These are phyloP conservation scores for Mycena pura DNA, from an alignment of 768 basidiomycete genomes.

Conservation along the genomic window DNA sequence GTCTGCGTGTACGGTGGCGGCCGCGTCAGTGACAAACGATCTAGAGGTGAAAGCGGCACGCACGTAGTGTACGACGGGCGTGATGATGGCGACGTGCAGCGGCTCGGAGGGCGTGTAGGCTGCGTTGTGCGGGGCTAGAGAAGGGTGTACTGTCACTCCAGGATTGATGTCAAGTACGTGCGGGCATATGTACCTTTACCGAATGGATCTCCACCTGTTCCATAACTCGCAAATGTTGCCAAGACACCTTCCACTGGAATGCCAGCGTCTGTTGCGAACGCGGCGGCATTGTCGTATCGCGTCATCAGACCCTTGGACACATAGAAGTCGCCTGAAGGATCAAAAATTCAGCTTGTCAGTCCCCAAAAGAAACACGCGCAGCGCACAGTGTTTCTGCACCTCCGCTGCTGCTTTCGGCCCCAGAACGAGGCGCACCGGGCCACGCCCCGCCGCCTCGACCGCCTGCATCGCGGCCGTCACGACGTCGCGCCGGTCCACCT, in stretches of 20 bases:
- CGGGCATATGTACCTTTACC: constrained; percentile 15
- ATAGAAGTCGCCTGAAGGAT: constrained; percentile 35
- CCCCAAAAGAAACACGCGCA: no score
- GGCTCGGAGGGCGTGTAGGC: constrained; percentile 20
- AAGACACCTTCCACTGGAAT: constrained; percentile 20
- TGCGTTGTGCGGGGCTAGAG: constrained; percentile 21
- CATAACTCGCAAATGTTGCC: constrained; percentile 24
- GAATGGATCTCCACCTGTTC: constrained; percentile 28
- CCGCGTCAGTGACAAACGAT: background rate
- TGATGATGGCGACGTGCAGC: constrained; percentile 32
- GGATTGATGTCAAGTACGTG: background rate
- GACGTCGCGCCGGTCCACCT: constrained; percentile 64
- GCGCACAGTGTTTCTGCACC: constrained; percentile 30
- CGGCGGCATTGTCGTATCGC: constrained; percentile 27
- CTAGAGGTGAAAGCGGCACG: background rate
- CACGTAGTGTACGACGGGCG: constrained; percentile 38
- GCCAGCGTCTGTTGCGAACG: constrained; percentile 24
- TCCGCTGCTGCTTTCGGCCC: constrained; percentile 26
- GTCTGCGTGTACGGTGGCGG: constrained; percentile 21
- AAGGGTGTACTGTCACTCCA: background rate
- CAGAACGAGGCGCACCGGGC: constrained; percentile 31
- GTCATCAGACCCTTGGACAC: constrained; percentile 35
- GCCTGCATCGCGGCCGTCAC: constrained; percentile 33
- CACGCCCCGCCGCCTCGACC: constrained; percentile 24
- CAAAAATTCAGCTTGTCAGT: no score